These are phyloP conservation scores for Arabis alpina DNA, from an alignment of 345 rosid species.

Conservation along the genomic window DNA sequence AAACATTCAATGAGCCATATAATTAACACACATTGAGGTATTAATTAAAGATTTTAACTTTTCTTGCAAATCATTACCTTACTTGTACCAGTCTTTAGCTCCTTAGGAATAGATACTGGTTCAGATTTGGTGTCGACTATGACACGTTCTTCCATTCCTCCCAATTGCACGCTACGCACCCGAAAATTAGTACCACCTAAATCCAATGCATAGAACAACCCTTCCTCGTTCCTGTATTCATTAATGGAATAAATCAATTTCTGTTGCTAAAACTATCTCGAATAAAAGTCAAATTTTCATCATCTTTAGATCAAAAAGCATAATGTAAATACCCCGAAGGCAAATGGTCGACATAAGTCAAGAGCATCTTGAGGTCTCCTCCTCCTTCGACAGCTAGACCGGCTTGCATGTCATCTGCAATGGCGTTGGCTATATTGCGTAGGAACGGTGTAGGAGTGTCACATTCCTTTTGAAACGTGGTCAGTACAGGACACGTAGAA, in stretches of 20 bases:
- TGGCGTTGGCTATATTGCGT: slow-evolving; percentile 69
- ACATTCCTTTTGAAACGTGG: slow-evolving; percentile 64
- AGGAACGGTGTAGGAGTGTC: slow-evolving; percentile 66
- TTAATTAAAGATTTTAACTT: background rate
- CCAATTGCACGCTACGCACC: slow-evolving; percentile 74
- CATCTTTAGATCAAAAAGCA: too few relatives aligned
- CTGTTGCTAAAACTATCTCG: too few relatives aligned
- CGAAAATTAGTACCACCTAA: slow-evolving; percentile 91
- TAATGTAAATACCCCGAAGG: slow-evolving; percentile 60
- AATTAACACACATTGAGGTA: slow-evolving; percentile 2
- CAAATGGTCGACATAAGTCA: slow-evolving; percentile 72
- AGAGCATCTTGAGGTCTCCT: slow-evolving; percentile 81
- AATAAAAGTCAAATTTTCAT: too few relatives aligned
- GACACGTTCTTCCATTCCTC: slow-evolving; percentile 67
- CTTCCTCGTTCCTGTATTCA: slow-evolving; percentile 68
- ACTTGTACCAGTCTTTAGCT: slow-evolving; percentile 76
- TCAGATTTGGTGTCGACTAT: slow-evolving; percentile 63
- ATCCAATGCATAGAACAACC: slow-evolving; percentile 89
- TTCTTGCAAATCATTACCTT: slow-evolving; percentile 49
- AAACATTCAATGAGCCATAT: slow-evolving; percentile 7
- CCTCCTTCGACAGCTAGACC: slow-evolving; percentile 76
- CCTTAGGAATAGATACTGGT: slow-evolving; percentile 60
- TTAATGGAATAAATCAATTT: background rate
- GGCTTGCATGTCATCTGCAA: slow-evolving; percentile 70
- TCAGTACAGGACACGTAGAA: slow-evolving; percentile 59